Conservation (phyloP, 257 asterid genomes). For the Solanum boliviense region DNA sequence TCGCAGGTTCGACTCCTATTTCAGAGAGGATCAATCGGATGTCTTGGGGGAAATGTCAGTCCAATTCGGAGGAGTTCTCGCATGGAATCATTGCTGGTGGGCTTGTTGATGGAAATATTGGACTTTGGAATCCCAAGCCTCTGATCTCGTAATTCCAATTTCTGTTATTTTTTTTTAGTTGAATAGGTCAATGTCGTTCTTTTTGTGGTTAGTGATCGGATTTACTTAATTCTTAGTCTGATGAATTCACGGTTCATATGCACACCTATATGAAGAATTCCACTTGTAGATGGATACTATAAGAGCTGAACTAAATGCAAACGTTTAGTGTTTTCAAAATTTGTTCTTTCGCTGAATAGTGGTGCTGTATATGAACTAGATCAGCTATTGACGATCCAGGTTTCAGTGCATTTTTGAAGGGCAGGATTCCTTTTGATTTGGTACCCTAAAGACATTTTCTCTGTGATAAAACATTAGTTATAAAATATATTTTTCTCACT, state of each 20-base stretch:
- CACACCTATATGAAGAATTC: neutral
- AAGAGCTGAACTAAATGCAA: neutral
- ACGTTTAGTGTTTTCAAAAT: neutral
- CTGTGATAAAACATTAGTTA: neutral
- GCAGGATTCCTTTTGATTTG: neutral
- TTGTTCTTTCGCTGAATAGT: neutral
- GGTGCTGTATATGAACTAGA: neutral
- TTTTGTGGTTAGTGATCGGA: neutral
- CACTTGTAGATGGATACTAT: neutral
- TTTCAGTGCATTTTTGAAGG: neutral
- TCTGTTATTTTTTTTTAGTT: neutral
- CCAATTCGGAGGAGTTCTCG: conserved; percentile 58
- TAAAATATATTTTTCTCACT: neutral
- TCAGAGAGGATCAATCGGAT: conserved; percentile 86
- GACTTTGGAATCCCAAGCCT: conserved; percentile 83
- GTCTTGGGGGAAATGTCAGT: conserved; percentile 64
- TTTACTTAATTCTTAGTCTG: neutral
- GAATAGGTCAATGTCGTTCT: neutral
- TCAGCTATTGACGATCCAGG: neutral
- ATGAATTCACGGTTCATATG: neutral
- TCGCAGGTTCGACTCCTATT: conserved; percentile 60
- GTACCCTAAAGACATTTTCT: neutral
- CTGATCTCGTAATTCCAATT: conserved; percentile 56
- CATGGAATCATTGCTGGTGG: conserved; percentile 94
- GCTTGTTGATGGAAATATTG: conserved; percentile 86